Base-by-base conservation (phyloP, 306 rosid genomes). In the Prunus fruticosa region DNA sequence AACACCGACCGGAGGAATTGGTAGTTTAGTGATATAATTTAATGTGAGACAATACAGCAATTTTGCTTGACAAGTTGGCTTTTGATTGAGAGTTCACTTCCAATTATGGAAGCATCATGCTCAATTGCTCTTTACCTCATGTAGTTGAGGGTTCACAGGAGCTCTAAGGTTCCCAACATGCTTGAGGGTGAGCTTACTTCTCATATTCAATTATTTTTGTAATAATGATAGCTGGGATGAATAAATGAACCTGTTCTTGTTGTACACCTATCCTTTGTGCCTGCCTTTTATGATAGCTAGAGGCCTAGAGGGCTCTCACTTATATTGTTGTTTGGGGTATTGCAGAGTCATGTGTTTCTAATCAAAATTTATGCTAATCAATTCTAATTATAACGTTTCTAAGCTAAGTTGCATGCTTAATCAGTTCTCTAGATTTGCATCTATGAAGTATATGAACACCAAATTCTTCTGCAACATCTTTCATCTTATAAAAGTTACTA, bases 1-100 rank as follows among this genome's bases (percentile, higher is more conserved):
- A 34, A 60, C 87, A 19, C 85, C 79, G 14, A 19, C 85, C 79
- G n/a, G 84, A 77, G 78, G 87, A 84, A 53, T 79, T 91, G n/a
- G 96, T 88, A 70, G 82, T 71, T 52, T 91, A 83, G 83, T 70
- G 4, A 28, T 54, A 28, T 14, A 32, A 27, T 10, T 20, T 27
- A 49, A 57, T 46, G 60, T 69, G 28, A 18, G 67, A 6, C 50
- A 28, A 28, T 52, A 41, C 9, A 22, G 57, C 73, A 69, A 32
- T 76, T 51, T 74, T 79, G 50, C 30, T 74, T 80, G 12, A 0
- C 38, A 49, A 60, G 28, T 69, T 22, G 61, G 67, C 73, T 72
- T 76, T 41, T 32, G 70, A 74, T 52, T 34, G 74, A 69, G 76
- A 64, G 41, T 73, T 78, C 73, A 76, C 79, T 18, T 63, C 78